Percentiles rank a stretch among this genome's conserved stretches.
Evolutionary conservation across 2,329 filamentous ascomycete species (phyloP).

Genomic region (Fusarium veterinarium): DNA sequence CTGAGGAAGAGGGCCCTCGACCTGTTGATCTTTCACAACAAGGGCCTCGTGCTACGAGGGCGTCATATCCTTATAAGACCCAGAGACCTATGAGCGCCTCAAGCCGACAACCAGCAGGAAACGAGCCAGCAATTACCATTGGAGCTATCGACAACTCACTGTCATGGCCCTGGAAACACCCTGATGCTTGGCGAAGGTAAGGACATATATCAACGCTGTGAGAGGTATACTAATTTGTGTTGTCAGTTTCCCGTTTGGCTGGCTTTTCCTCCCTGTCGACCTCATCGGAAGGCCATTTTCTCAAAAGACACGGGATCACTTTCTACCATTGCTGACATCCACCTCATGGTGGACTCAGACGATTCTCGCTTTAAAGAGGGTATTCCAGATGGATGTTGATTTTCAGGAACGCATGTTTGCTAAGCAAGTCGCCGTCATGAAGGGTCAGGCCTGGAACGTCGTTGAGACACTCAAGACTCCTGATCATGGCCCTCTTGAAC

Average conservation of each 20-base stretch:
- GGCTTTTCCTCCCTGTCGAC: conserved; percentile 96
- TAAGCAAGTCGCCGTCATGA: conserved; percentile 98
- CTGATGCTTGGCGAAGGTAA: conserved; percentile 79
- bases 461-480: conserved; percentile 94
- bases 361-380: conserved; percentile 82
- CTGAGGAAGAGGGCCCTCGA: conserved; percentile 63
- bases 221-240: not conserved
- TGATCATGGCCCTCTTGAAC: conserved; percentile 92
- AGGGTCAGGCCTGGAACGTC: conserved; percentile 99
- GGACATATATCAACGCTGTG: conserved; percentile 44
- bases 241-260: conserved; percentile 95
- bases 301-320: conserved; percentile 91
- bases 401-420: conserved; percentile 99
- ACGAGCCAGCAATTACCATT: conserved; percentile 74
- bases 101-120: conserved; percentile 58
- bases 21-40: conserved; percentile 67
- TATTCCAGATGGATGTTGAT: conserved; percentile 93
- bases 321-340: conserved; percentile 93
- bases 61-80: conserved; percentile 75
- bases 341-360: conserved; percentile 98
- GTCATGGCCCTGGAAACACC: conserved; percentile 99
- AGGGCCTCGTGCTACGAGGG: conserved; percentile 54
- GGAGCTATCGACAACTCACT: conserved; percentile 98
- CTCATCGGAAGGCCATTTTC: conserved; percentile 97
- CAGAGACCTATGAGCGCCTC: conserved; percentile 88